Conservation (phyloP, 768 basidiomycete species). For the Russula dissimulans region DNA sequence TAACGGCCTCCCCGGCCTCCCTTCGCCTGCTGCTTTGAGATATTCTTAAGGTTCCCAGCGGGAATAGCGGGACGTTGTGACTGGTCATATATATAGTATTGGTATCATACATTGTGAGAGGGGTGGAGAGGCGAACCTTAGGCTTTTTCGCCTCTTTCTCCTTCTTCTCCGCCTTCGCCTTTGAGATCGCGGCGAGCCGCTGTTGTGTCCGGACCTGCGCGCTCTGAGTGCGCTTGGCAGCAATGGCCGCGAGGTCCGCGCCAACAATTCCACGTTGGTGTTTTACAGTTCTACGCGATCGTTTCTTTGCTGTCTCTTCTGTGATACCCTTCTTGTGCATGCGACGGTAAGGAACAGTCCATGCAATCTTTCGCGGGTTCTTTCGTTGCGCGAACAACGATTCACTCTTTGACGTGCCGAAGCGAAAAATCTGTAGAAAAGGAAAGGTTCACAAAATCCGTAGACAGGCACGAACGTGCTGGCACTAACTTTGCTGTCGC, state of each 20-base stretch:
- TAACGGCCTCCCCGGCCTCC: slow-evolving; percentile 73
- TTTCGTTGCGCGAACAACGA: slow-evolving; percentile 99
- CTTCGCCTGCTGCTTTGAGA: slow-evolving; percentile 96
- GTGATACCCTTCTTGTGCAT: slow-evolving; percentile 99
- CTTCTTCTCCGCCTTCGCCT: slow-evolving; percentile 96
- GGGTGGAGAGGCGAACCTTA: slow-evolving; percentile 43
- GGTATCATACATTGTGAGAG: neutral
- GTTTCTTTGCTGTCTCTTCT: slow-evolving; percentile 99
- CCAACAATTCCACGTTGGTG: slow-evolving; percentile 97
- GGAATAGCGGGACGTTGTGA: slow-evolving; percentile 43
- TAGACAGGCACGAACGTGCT: neutral
- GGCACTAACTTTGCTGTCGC: slow-evolving; percentile 80
- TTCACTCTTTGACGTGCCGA: slow-evolving; percentile 83
- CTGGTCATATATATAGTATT: slow-evolving; percentile 27
- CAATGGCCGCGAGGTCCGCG: slow-evolving; percentile 85
- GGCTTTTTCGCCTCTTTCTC: slow-evolving; percentile 88
- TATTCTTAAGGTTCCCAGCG: slow-evolving; percentile 57
- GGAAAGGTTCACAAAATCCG: neutral
- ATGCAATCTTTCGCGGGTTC: slow-evolving; percentile 99
- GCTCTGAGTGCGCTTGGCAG: slow-evolving; percentile 89
- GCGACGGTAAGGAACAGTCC: slow-evolving; percentile 89
- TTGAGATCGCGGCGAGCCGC: slow-evolving; percentile 77
- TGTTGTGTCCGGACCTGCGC: slow-evolving; percentile 73
- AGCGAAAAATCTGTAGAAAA: slow-evolving; percentile 77
- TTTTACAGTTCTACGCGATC: slow-evolving; percentile 93